These are phyloP conservation scores for Phytophthora pluvialis DNA, from an alignment of 352 stramenopile species.

Conservation along the genomic window DNA sequence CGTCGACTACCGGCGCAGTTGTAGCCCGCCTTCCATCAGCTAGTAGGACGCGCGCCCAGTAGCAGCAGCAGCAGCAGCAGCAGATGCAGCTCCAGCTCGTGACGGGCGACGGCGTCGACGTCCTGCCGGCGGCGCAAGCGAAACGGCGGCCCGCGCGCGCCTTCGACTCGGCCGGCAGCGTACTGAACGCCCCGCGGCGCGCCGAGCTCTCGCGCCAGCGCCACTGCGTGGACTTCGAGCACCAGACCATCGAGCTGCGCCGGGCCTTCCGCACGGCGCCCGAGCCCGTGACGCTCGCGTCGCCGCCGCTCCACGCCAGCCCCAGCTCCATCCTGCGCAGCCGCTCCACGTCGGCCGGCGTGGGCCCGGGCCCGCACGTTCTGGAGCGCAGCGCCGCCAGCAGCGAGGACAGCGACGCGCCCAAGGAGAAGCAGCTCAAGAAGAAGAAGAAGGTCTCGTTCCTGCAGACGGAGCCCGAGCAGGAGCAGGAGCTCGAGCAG, in stretches of 20 bases:
- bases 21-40: constrained; percentile 4
- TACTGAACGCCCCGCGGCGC: constrained; percentile 47
- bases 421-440: constrained; percentile 40
- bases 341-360: constrained; percentile 13
- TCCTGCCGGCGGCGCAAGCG: constrained; percentile 8
- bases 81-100: constrained; percentile 43
- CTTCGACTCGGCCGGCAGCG: constrained; percentile 54
- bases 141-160: constrained; percentile 38
- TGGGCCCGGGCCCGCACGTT: not conserved
- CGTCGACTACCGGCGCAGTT: not conserved
- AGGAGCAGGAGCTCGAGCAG: constrained; percentile 36
- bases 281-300: constrained; percentile 45
- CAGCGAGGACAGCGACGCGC: constrained; percentile 27
- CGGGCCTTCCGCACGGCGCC: constrained; percentile 66
- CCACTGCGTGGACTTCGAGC: constrained; percentile 55
- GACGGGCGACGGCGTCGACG: constrained; percentile 25
- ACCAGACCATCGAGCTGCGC: constrained; percentile 54
- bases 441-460: constrained; percentile 74
- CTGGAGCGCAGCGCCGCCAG: constrained; percentile 26
- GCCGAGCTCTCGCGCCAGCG: constrained; percentile 58
- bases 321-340: constrained; percentile 30
- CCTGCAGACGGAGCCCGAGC: constrained; percentile 35
- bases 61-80: too few relatives aligned
- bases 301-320: constrained; percentile 35
- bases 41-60: constrained; percentile 5